Evolutionary conservation across 352 stramenopile species (phyloP), one percentile per base, ranked within the genome.

Genomic region (Phytophthora idaei): DNA sequence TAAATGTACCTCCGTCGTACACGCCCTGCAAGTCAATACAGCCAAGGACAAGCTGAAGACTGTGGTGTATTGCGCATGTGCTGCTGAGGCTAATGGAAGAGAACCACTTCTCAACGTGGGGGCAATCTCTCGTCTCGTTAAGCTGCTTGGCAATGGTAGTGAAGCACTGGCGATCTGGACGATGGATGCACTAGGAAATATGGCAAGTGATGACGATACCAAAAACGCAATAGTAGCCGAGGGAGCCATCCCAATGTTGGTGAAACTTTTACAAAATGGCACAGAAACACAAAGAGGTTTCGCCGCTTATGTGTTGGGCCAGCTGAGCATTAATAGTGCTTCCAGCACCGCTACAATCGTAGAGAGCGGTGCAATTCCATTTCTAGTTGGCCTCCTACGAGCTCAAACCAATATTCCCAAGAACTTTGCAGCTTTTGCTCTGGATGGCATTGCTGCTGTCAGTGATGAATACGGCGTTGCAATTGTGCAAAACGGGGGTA

Each of bases 111-210:
- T 11, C 0, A n/a, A 46, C 37, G 63, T 28, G 3, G 63, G 55
- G 21, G 49, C 36, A 17, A 14, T 66, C 28, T 2, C 39, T 0
- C 50, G 29, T 29, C 25, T 66, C 5, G 15, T 54, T 21, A n/a
- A 34, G 17, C 12, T 59, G 5, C 31, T 66, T 14, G 21, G 27
- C 1, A 11, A 48, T 17, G 31, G 21, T 12, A 46, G 41, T 9
- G 49, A 51, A 8, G 46, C 31, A 9, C 6, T 66, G 14, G 46
- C 21, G n/a, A 37, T 66, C 14, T 66, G 58, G 58, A 28, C 58
- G 3, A 50, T 47, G 37, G 14, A 59, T 28, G 58, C 39, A 3
- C n/a, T 66, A 0, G 58, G 48, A 12, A 66, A 66, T 54, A 3
- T 66, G 31, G 58, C 49, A 4, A n/a, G 17, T 3, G 34, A 44